Percentiles rank a stretch among this genome's conserved stretches.
These are phyloP conservation scores for Globisporangium splendens DNA, from an alignment of 352 stramenopile genomes.

Conservation along the genomic window DNA sequence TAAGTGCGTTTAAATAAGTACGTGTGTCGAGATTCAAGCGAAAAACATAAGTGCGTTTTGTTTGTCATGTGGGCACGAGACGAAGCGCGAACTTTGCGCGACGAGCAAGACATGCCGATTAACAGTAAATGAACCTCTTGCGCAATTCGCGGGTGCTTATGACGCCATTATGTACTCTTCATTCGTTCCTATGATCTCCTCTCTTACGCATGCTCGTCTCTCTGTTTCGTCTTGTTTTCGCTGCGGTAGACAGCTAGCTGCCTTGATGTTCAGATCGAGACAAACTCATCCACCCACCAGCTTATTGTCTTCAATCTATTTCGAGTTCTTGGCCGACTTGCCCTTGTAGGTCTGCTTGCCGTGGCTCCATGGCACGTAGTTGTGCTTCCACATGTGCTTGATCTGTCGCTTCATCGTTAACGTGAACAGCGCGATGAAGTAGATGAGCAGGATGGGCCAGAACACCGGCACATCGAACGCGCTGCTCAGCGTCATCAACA, in stretches of 20 bases:
- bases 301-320: slow-evolving; percentile 40
- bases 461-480: slow-evolving; percentile 99
- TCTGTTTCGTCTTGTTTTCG: background rate
- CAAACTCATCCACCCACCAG: background rate
- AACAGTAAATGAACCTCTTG: too few species aligned
- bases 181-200: background rate
- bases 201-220: background rate
- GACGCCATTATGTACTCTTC: too few species aligned
- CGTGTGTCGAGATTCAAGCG: too few species aligned
- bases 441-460: slow-evolving; percentile 99
- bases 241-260: background rate
- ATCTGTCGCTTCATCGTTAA: slow-evolving; percentile 99
- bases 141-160: too few species aligned
- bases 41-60: too few species aligned
- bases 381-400: slow-evolving; percentile 99
- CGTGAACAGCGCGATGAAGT: slow-evolving; percentile 98
- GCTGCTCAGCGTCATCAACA: slow-evolving; percentile 98
- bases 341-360: slow-evolving; percentile 96
- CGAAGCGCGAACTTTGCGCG: too few species aligned
- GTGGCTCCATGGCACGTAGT: slow-evolving; percentile 96
- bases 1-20: too few species aligned
- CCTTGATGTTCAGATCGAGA: background rate
- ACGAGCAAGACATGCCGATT: too few species aligned
- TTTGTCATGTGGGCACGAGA: too few species aligned
- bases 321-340: slow-evolving; percentile 61